Evolutionary conservation across 1,139 yeast genomes (phyloP), one percentile per base, ranked within the genome.

Genomic region (Blastobotrys serpentis): DNA sequence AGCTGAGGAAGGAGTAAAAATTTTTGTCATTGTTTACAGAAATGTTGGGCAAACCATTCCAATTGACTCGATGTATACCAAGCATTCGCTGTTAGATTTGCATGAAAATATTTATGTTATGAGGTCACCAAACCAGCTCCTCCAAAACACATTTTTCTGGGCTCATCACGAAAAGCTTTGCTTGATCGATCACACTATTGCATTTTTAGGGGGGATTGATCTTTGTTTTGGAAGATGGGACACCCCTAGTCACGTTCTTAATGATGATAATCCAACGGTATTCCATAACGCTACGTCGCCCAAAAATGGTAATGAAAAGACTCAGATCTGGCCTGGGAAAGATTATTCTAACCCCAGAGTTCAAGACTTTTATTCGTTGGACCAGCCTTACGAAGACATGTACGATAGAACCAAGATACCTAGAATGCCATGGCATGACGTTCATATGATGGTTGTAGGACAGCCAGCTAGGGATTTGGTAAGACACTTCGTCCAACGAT

Each of bases 381-480:
- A 90, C 56, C 81, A 81, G 56, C 98, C 98, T 1, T 89, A 84
- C 62, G 95, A 86, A 43, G 87, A 89, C 18, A 85, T 92, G 95
- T 89, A 89, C 64, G 95, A 94, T 66, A 78, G 99, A 55, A 73
- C 78, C 26, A 68, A 68, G 18, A 77, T 80, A 13, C 98, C 98
- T 2, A 78, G 99, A 60, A 94, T 94, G 99, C 98, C 98, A 4
- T 94, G 98, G 99, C 99, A 94, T 67, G 99, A 94, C 74, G 87
- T 94, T 42, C 98, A 92, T 61, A 92, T 90, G 95, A 81, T 89
- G 70, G 82, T 95, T 2, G 80, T 90, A 7, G 99, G 99, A n/a
- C 95, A 90, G 61, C 82, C 90, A 4, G 98, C 98, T 0, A 76
- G 98, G 52, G 99, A 94, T 67, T 71, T 92, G 51, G 79, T 95